Evolutionary conservation across 768 basidiomycete genomes (phyloP).

Genomic region (Cubamyces lactineus): DNA sequence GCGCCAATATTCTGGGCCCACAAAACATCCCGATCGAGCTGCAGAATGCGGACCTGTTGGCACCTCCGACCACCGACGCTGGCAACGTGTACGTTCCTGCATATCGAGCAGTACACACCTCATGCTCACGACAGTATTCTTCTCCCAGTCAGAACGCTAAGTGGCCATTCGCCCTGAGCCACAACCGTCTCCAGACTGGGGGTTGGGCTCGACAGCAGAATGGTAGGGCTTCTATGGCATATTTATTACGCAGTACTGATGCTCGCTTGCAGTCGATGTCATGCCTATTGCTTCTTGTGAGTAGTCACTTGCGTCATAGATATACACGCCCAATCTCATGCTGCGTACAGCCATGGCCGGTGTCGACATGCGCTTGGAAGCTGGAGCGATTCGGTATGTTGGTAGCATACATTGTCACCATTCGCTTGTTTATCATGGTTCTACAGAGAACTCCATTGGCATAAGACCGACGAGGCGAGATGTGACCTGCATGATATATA

Average conservation of each 20-base stretch:
- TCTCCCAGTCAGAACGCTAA: slow-evolving; percentile 49
- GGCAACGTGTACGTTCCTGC: slow-evolving; percentile 47
- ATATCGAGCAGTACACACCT: too few relatives aligned
- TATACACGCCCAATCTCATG: slow-evolving; percentile 14
- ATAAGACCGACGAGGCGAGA: slow-evolving; percentile 32
- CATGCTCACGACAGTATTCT: background rate
- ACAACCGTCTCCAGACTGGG: slow-evolving; percentile 58
- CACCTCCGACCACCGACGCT: slow-evolving; percentile 64
- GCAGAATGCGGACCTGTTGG: slow-evolving; percentile 59
- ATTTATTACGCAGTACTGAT: background rate
- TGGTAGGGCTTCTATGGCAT: slow-evolving; percentile 32
- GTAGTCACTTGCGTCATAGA: background rate
- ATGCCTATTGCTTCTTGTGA: slow-evolving; percentile 44
- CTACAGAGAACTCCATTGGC: slow-evolving; percentile 39
- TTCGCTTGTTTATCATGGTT: background rate
- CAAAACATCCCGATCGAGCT: slow-evolving; percentile 55
- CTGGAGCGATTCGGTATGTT: slow-evolving; percentile 37
- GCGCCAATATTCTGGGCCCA: slow-evolving; percentile 55
- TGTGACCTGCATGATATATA: background rate
- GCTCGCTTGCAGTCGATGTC: slow-evolving; percentile 32
- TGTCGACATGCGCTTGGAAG: slow-evolving; percentile 37
- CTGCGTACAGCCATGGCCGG: slow-evolving; percentile 34
- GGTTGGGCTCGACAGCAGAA: slow-evolving; percentile 71
- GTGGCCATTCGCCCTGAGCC: slow-evolving; percentile 67
- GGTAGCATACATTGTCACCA: background rate